These are phyloP conservation scores for Phyllosticta citribraziliensis DNA, from an alignment of 2,329 filamentous ascomycete species.

Conservation along the genomic window DNA sequence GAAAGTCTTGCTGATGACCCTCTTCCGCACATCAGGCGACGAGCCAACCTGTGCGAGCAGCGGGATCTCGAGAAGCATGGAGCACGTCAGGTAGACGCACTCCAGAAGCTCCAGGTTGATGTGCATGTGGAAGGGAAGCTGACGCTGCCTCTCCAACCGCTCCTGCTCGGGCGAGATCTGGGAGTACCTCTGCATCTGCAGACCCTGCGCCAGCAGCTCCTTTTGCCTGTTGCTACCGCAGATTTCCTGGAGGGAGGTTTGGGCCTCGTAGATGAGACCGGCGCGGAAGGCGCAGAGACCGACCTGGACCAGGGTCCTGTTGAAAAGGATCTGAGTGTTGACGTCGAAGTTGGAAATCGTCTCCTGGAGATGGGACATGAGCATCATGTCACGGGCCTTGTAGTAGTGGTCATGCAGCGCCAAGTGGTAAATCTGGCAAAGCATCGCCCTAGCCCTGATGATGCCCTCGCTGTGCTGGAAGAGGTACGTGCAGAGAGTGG, in stretches of 20 bases:
- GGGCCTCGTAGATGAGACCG: conserved; percentile 92
- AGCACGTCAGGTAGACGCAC: conserved; percentile 97
- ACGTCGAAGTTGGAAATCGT: conserved; percentile 95
- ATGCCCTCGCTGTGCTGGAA: conserved; percentile 94
- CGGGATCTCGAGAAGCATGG: conserved; percentile 97
- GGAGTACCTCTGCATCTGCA: conserved; percentile 95
- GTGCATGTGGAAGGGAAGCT: conserved; percentile 99
- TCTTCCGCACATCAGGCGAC: conserved; percentile 92
- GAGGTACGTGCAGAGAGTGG: conserved; percentile 85
- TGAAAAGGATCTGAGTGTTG: conserved; percentile 95
- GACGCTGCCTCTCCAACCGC: conserved; percentile 89
- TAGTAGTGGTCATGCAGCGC: conserved; percentile 97
- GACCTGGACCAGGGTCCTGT: conserved; percentile 93
- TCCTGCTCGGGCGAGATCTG: conserved; percentile 97
- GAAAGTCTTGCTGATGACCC: conserved; percentile 98
- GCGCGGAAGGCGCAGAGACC: conserved; percentile 97
- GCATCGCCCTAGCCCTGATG: conserved; percentile 89
- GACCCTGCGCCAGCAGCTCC: conserved; percentile 92
- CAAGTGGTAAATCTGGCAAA: conserved; percentile 97
- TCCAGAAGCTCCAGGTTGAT: conserved; percentile 98
- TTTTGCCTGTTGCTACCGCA: conserved; percentile 96
- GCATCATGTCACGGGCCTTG: conserved; percentile 95
- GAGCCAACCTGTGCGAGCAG: conserved; percentile 94
- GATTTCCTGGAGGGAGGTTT: conserved; percentile 95
- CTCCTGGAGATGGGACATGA: conserved; percentile 98